phyloP scores from a whole-genome alignment of 73 alveolate species.

The Blepharisma stoltei region DNA sequence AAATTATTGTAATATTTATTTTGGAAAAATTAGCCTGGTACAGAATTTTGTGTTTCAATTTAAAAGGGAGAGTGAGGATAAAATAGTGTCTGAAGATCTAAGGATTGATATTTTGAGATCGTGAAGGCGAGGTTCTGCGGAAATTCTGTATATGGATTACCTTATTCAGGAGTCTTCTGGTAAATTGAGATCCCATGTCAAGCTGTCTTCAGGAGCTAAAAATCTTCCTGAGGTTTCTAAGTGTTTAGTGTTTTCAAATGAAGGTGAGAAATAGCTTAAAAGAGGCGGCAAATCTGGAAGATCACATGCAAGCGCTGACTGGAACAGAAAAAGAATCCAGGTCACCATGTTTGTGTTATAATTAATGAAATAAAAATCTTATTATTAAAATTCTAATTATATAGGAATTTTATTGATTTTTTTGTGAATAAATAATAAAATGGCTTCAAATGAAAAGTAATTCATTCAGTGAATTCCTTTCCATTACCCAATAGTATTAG shows the following conservation, averaged over 20 bases:
- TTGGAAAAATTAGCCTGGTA: too few species aligned
- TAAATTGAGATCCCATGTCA: background rate
- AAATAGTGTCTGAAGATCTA: too few species aligned
- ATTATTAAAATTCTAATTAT: too few species aligned
- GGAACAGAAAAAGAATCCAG: background rate
- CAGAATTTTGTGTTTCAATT: too few species aligned
- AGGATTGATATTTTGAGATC: background rate
- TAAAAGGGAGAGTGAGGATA: too few species aligned
- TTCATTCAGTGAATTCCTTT: too few species aligned
- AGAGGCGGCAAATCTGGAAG: slow-evolving; percentile 6
- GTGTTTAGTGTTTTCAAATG: background rate
- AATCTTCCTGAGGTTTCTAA: slow-evolving; percentile 12
- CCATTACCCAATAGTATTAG: too few species aligned
- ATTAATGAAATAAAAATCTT: too few species aligned
- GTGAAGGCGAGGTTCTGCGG: background rate
- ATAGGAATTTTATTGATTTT: too few species aligned
- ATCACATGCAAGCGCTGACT: background rate
- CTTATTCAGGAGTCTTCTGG: slow-evolving; percentile 3
- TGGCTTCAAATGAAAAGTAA: too few species aligned
- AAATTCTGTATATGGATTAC: background rate
- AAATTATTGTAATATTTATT: too few species aligned
- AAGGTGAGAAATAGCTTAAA: background rate
- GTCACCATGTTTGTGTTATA: background rate
- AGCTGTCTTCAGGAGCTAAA: background rate
- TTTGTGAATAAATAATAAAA: too few species aligned